Evolutionary conservation across 164 flowering plant species (phyloP).

Genomic region (grape (Vitis vinifera)): ASM3070453v1 NC_081813.1:17554501-17555000

Average conservation of each 20-base stretch:
- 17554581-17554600: conserved; percentile 75
- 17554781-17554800: no score
- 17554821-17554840: not conserved
- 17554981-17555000: conserved; percentile 3
- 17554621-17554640: conserved; percentile 62
- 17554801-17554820: no score
- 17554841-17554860: conserved; percentile 34
- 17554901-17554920: conserved; percentile 88
- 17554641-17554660: conserved; percentile 7
- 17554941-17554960: conserved; percentile 13
- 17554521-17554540: conserved; percentile 97
- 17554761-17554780: no score
- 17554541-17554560: conserved; percentile 87
- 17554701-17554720: not conserved
- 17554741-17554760: not conserved
- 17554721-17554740: not conserved
- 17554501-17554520: conserved; percentile 95
- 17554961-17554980: not conserved
- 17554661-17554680: not conserved
- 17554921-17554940: conserved; percentile 66
- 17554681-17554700: not conserved
- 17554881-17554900: conserved; percentile 91
- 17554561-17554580: conserved; percentile 78
- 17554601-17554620: conserved; percentile 80
- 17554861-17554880: conserved; percentile 52